A percentile compares a stretch with the other conserved stretches of the same genome.
Conservation (phyloP, 805 yeast genomes). For the Kodamaea hsintzibuensis region DNA sequence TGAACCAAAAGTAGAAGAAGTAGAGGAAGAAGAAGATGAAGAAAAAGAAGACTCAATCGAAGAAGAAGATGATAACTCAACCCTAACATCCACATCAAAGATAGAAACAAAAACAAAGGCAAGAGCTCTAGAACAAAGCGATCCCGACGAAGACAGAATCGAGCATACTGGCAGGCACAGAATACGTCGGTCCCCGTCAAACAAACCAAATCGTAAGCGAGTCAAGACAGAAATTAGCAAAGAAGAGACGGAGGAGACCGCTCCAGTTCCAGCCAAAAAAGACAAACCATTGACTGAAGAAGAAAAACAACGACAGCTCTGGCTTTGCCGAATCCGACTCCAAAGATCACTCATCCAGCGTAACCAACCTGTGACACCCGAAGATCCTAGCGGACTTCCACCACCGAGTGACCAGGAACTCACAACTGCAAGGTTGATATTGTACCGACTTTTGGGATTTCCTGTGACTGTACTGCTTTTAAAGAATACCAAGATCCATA, state of each 20-base stretch:
- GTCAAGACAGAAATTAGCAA: not conserved
- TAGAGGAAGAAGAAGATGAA: slow-evolving; percentile 12
- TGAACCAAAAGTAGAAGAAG: slow-evolving; percentile 16
- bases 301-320: slow-evolving; percentile 45
- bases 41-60: not conserved
- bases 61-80: not conserved
- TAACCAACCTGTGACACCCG: slow-evolving; percentile 39
- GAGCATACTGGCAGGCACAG: slow-evolving; percentile 6
- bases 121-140: not conserved
- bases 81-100: not conserved
- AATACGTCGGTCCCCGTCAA: slow-evolving; percentile 3
- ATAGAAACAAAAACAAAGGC: not conserved
- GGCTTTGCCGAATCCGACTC: slow-evolving; percentile 49
- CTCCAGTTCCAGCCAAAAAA: slow-evolving; percentile 3
- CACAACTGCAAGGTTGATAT: slow-evolving; percentile 38
- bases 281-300: slow-evolving; percentile 29
- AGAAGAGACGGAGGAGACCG: not conserved
- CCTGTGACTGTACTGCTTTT: slow-evolving; percentile 43
- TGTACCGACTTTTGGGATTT: slow-evolving; percentile 44
- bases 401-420: slow-evolving; percentile 48
- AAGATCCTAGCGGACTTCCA: slow-evolving; percentile 31
- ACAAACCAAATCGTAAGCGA: slow-evolving; percentile 5
- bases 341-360: slow-evolving; percentile 52
- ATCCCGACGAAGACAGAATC: not conserved
- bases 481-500: slow-evolving; percentile 49